phyloP scores from a whole-genome alignment of 148 eudicot species.

The Vaccinium vitisidaea region DNA sequence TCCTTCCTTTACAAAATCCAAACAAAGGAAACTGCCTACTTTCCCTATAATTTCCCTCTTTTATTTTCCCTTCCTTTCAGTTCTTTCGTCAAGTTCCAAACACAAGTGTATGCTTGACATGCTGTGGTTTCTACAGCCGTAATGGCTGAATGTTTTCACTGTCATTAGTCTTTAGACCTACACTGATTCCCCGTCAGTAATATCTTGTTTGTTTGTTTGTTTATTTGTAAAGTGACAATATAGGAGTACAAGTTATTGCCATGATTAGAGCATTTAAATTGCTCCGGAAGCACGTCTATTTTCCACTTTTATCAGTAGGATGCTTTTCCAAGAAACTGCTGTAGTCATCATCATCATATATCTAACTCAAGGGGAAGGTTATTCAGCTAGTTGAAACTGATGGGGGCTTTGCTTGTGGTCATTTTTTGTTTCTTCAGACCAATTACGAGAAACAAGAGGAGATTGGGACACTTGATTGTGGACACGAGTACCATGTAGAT shows the following conservation, averaged over 20 bases:
- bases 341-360: not conserved
- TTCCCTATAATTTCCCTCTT: not conserved
- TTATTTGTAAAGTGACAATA: not conserved
- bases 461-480: constrained; percentile 71
- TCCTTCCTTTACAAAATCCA: not conserved
- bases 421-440: constrained; percentile 44
- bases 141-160: not conserved
- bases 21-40: not conserved
- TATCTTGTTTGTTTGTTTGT: not conserved
- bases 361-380: not conserved
- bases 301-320: not conserved
- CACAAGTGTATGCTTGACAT: not conserved
- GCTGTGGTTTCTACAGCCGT: not conserved
- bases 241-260: not conserved
- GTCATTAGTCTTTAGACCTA: not conserved
- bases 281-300: not conserved
- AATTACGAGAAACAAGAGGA: constrained; percentile 60
- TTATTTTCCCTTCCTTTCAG: not conserved
- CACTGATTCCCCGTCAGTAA: not conserved
- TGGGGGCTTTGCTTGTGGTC: not conserved
- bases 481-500: constrained; percentile 80
- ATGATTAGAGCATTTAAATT: not conserved
- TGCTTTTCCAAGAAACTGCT: not conserved
- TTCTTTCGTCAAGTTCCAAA: not conserved
- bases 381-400: not conserved